These are phyloP conservation scores for Candida fluviatilis DNA, from an alignment of 805 yeast species.

Conservation along the genomic window DNA sequence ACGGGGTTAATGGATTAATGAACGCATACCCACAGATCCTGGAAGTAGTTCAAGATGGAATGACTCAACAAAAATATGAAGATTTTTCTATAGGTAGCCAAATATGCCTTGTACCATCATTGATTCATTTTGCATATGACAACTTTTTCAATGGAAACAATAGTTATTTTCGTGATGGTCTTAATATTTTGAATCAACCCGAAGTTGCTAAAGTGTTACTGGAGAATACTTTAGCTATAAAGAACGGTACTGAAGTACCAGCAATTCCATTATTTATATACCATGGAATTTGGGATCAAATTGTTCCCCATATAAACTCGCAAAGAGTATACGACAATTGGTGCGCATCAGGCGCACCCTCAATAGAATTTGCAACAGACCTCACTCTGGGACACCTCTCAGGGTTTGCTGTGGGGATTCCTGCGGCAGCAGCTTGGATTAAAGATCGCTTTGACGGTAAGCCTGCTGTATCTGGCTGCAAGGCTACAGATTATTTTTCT, in stretches of 20 bases:
- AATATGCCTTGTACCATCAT: slow-evolving; percentile 6
- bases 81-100: slow-evolving; percentile 5
- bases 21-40: slow-evolving; percentile 25
- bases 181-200: slow-evolving; percentile 11
- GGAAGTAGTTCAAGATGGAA: not conserved
- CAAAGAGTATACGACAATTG: slow-evolving; percentile 20
- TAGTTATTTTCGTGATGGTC: slow-evolving; percentile 12
- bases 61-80: not conserved
- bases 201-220: slow-evolving; percentile 11
- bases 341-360: slow-evolving; percentile 23
- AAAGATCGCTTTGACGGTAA: slow-evolving; percentile 23
- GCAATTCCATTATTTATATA: slow-evolving; percentile 17
- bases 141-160: slow-evolving; percentile 13
- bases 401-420: slow-evolving; percentile 16
- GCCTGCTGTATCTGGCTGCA: slow-evolving; percentile 44
- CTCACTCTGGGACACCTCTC: slow-evolving; percentile 22
- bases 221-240: slow-evolving; percentile 18
- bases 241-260: slow-evolving; percentile 13
- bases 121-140: slow-evolving; percentile 3
- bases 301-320: slow-evolving; percentile 17
- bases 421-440: slow-evolving; percentile 20
- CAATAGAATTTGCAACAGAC: slow-evolving; percentile 25
- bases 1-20: slow-evolving; percentile 27
- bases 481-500: slow-evolving; percentile 39
- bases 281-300: slow-evolving; percentile 15